phyloP scores from a whole-genome alignment of 441 rosid species.

The Erodium trifolium region DNA sequence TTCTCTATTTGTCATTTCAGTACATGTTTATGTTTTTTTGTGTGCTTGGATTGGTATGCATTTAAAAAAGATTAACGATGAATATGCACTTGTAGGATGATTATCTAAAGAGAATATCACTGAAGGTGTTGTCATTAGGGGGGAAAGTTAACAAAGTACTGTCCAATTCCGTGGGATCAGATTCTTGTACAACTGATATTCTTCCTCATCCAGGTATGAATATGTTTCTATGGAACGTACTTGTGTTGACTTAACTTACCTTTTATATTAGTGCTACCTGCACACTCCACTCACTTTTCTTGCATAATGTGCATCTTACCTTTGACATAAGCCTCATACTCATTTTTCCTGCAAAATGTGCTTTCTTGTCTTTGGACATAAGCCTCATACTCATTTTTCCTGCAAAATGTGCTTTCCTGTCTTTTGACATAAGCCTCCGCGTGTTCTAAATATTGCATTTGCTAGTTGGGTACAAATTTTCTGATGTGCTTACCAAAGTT shows the following conservation, averaged over 20 bases:
- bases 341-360: too few relatives aligned
- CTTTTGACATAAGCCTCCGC: neutral
- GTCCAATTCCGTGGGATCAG: neutral
- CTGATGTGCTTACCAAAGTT: neutral
- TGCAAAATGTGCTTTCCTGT: too few relatives aligned
- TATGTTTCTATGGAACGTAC: neutral
- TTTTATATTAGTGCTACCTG: neutral
- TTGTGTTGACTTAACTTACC: neutral
- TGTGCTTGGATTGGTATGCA: neutral
- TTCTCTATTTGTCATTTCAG: neutral
- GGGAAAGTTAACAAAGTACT: neutral
- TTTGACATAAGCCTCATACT: too few relatives aligned
- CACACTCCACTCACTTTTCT: neutral
- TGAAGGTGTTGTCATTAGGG: neutral
- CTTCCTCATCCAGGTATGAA: neutral
- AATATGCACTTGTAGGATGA: neutral
- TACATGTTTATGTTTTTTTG: neutral
- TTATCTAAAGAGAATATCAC: neutral
- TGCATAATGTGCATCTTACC: neutral
- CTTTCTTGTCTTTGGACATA: neutral
- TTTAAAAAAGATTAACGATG: neutral
- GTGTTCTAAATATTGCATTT: neutral
- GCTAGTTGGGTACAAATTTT: neutral
- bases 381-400: too few relatives aligned
- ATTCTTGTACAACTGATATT: neutral